phyloP scores from a whole-genome alignment of 2,329 filamentous ascomycete genomes.

The Monilinia polystroma region DNA sequence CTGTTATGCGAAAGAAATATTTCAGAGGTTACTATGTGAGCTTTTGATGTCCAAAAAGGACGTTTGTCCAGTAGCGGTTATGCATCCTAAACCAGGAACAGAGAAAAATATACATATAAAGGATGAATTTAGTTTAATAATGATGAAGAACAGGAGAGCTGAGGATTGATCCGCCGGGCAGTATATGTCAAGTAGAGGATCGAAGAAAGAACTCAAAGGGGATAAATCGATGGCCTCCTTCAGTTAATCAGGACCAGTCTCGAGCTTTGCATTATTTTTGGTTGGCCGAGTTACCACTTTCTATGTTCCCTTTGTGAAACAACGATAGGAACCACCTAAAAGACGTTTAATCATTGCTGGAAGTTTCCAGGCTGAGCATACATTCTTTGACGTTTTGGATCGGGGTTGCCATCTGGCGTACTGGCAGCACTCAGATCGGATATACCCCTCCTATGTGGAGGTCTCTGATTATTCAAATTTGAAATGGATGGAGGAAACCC shows the following conservation, averaged over 20 bases:
- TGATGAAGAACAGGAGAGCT: background rate
- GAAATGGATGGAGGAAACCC: slow-evolving; percentile 29
- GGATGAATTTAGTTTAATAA: background rate
- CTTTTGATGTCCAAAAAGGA: slow-evolving; percentile 13
- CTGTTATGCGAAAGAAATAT: slow-evolving; percentile 8
- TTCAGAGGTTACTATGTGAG: background rate
- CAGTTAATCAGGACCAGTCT: background rate
- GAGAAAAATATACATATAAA: slow-evolving; percentile 22
- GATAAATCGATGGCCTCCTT: background rate
- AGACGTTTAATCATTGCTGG: slow-evolving; percentile 28
- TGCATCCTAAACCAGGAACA: background rate
- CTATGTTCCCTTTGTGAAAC: background rate
- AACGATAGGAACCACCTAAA: background rate
- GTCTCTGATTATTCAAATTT: slow-evolving; percentile 31
- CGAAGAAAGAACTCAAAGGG: background rate
- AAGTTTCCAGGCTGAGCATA: slow-evolving; percentile 35
- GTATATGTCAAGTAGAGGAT: background rate
- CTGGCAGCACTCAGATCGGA: slow-evolving; percentile 37
- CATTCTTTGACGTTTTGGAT: slow-evolving; percentile 39
- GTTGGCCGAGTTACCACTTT: background rate
- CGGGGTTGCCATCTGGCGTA: slow-evolving; percentile 34
- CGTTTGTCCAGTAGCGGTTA: background rate
- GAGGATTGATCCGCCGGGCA: background rate
- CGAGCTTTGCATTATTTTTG: too few relatives aligned
- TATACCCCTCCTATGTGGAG: slow-evolving; percentile 36